Percentiles rank a stretch among this genome's conserved stretches.
These are phyloP conservation scores for Nannizzia gypsea DNA, from an alignment of 2,329 filamentous ascomycete genomes.

Conservation along the genomic window DNA sequence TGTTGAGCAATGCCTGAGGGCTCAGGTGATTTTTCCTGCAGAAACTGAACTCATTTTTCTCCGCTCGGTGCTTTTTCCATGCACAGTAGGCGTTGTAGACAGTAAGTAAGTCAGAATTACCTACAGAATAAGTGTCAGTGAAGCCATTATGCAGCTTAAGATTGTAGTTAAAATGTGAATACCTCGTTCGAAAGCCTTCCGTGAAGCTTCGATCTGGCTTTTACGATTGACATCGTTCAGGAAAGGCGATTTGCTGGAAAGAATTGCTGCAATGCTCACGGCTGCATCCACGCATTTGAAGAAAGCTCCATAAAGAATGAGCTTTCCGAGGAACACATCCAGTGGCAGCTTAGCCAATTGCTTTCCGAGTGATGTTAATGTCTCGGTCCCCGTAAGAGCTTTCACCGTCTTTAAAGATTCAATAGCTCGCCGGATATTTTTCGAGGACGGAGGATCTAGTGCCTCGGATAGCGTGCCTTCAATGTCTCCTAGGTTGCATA, in stretches of 20 bases:
- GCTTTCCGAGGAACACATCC: conserved; percentile 88
- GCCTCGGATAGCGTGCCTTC: conserved; percentile 81
- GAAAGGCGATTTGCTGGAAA: conserved; percentile 93
- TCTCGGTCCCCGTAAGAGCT: conserved; percentile 68
- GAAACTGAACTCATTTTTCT: conserved; percentile 70
- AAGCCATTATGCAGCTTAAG: no score
- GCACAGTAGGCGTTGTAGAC: conserved; percentile 85
- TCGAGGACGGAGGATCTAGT: conserved; percentile 76
- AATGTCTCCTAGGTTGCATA: conserved; percentile 88
- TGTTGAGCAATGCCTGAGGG: conserved; percentile 75
- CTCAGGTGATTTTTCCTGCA: conserved; percentile 92
- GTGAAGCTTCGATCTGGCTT: conserved; percentile 66
- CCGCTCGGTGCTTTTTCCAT: conserved; percentile 73
- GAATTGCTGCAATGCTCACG: conserved; percentile 79
- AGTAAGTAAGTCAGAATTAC: conserved; percentile 85
- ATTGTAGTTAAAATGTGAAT: background rate
- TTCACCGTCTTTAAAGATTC: conserved; percentile 89
- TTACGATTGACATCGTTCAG: conserved; percentile 74
- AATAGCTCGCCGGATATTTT: conserved; percentile 85
- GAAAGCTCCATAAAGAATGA: conserved; percentile 73
- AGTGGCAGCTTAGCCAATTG: conserved; percentile 82
- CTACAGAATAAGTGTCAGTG: conserved; percentile 20
- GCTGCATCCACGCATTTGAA: conserved; percentile 88
- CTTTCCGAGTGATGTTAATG: conserved; percentile 72
- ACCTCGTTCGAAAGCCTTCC: conserved; percentile 64